Base-by-base conservation (phyloP, 176 grass and related monocot genomes). In the Eleusine coracana region DNA sequence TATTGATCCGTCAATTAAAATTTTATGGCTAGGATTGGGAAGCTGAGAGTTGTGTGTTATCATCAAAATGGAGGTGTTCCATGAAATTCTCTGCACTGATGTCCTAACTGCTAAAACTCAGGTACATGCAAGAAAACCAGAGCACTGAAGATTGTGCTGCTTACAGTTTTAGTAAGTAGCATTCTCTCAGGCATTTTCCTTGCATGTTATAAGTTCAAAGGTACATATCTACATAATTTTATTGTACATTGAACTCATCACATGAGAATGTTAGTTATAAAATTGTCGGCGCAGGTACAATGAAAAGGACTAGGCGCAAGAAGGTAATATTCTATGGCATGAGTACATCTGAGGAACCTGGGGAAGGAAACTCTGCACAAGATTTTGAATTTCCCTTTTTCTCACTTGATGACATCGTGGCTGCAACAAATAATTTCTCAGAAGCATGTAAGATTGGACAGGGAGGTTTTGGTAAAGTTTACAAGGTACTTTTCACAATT, bases 381-480 rank as follows among this genome's bases (percentile, higher is more conserved):
- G 60, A 20, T 52, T 10, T 74, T 39, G 84, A 83, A 55, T 76
- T 82, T 18, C 36, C 74, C 15, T 68, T 79, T 21, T 5, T 83
- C 8, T 74, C 14, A 2, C 84, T 87, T 5, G 68, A 83, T 15
- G 71, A 37, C 13, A 78, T 91, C 39, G 34, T n/a, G 0, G 6
- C 10, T 2, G 79, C 75, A 0, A 90, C 73, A 4, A 0, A 34
- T 49, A 77, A 87, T 66, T 91, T 90, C 21, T 79, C 68, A 0
- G 46, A 65, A 15, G 7, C 56, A 65, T 64, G 12, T 56, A 74
- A 40, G 65, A 54, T 89, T 28, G 78, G 88, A 4, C 71, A 86
- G 12, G 88, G 83, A 20, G 83, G 83, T 29, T 90, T 90, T 50
- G 88, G 83, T 11, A 76, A 81, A 73, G 83, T 90, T 66, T 86